phyloP scores from a whole-genome alignment of 2,329 filamentous ascomycete species.

The Trichophyton simii region DNA sequence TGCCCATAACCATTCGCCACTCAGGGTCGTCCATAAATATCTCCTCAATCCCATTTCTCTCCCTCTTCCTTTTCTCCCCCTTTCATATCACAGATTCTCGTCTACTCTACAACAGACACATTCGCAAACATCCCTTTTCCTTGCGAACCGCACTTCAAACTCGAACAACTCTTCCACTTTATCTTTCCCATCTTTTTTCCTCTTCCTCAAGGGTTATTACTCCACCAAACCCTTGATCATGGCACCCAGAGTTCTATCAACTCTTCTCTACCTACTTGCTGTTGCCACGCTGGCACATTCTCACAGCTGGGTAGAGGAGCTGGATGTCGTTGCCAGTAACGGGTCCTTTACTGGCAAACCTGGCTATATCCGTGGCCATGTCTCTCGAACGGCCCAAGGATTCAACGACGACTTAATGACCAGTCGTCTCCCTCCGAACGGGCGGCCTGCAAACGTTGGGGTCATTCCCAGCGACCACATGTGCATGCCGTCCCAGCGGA shows the following conservation, averaged over 20 bases:
- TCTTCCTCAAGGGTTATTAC: not conserved
- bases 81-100: not conserved
- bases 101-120: not conserved
- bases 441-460: slow-evolving; percentile 36
- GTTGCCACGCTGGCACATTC: not conserved
- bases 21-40: not conserved
- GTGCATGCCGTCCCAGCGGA: slow-evolving; percentile 52
- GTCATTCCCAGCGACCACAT: slow-evolving; percentile 44
- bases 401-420: slow-evolving; percentile 49
- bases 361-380: slow-evolving; percentile 64
- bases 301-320: slow-evolving; percentile 75
- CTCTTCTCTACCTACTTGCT: not conserved
- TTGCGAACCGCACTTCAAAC: not conserved
- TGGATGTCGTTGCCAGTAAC: slow-evolving; percentile 57
- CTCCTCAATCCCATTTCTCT: not conserved
- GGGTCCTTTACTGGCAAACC: slow-evolving; percentile 58
- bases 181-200: not conserved
- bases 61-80: not conserved
- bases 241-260: not conserved
- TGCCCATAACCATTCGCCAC: not conserved
- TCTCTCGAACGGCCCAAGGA: slow-evolving; percentile 43
- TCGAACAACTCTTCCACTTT: not conserved
- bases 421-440: slow-evolving; percentile 49
- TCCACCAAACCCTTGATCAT: not conserved
- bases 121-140: not conserved